Conservation (phyloP, 257 asterid genomes). For the Solanum habrochaites region DNA sequence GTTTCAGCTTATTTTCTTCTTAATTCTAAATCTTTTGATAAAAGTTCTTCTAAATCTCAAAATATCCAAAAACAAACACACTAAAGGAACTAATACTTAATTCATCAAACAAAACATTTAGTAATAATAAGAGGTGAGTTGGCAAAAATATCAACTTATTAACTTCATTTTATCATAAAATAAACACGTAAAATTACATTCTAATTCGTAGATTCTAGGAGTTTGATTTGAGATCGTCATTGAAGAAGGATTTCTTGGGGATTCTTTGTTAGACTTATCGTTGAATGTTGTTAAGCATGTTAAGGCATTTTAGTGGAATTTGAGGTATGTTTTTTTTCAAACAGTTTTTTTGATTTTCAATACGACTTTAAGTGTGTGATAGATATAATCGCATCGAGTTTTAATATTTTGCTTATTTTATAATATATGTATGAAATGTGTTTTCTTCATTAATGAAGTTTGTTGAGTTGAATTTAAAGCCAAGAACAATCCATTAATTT, state of each 20-base stretch:
- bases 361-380: neutral
- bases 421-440: neutral
- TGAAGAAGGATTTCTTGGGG: neutral
- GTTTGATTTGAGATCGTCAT: neutral
- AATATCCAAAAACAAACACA: neutral
- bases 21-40: too few relatives aligned
- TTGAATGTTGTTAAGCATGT: neutral
- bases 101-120: too few relatives aligned
- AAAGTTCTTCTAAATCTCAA: too few relatives aligned
- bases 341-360: too few relatives aligned
- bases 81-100: too few relatives aligned
- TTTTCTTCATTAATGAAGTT: neutral
- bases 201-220: neutral
- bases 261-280: neutral
- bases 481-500: too few relatives aligned
- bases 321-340: neutral
- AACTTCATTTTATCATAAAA: neutral
- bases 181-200: neutral
- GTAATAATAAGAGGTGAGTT: neutral
- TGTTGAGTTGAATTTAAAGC: neutral
- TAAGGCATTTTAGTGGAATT: neutral
- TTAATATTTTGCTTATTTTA: neutral
- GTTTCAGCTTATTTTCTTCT: neutral
- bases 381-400: neutral
- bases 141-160: neutral